Evolutionary conservation across 2,329 filamentous ascomycete species (phyloP).

Genomic region (Cladobotryum protrusum): DNA sequence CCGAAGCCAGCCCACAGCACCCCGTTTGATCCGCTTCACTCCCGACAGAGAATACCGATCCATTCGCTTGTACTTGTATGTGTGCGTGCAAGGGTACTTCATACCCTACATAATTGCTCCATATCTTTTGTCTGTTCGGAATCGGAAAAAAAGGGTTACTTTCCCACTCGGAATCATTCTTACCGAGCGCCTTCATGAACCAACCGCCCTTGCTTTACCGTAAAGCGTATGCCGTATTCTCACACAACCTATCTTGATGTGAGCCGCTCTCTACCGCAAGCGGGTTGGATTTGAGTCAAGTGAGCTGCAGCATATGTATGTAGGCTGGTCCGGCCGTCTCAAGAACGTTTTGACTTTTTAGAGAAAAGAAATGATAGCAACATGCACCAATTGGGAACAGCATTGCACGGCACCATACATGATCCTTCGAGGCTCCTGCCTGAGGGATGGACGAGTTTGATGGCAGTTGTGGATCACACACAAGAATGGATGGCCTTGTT

Average conservation of each 20-base stretch:
- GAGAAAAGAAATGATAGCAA: not conserved
- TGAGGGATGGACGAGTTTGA: not conserved
- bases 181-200: too few relatives aligned
- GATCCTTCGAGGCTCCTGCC: not conserved
- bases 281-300: slow-evolving; percentile 18
- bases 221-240: too few relatives aligned
- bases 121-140: too few relatives aligned
- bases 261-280: too few relatives aligned
- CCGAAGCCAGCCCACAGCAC: not conserved
- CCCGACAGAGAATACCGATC: slow-evolving; percentile 1
- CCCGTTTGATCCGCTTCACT: slow-evolving; percentile 2
- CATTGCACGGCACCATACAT: not conserved
- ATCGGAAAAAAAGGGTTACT: too few relatives aligned
- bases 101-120: too few relatives aligned
- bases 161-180: too few relatives aligned
- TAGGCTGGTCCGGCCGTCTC: slow-evolving; percentile 15
- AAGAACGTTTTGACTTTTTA: not conserved
- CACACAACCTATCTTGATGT: too few relatives aligned
- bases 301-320: slow-evolving; percentile 27
- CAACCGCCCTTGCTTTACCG: too few relatives aligned
- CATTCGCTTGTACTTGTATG: not conserved
- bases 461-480: not conserved
- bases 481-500: slow-evolving; percentile 4
- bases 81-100: too few relatives aligned
- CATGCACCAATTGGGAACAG: not conserved